Evolutionary conservation across 2,329 filamentous ascomycete species (phyloP).

Genomic region (Arthrobotrys iridis): DNA sequence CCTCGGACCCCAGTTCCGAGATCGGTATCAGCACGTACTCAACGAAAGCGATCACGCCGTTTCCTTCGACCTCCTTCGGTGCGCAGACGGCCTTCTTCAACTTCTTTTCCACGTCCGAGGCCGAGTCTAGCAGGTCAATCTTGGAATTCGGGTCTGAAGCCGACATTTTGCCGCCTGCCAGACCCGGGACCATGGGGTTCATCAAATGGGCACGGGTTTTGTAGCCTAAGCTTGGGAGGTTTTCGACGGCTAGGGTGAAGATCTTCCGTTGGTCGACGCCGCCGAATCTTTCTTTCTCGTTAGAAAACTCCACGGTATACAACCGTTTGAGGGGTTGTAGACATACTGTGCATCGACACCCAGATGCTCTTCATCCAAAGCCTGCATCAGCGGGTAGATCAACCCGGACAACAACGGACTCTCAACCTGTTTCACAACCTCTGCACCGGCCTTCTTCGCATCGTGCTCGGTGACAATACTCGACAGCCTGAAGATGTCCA

Average conservation of each 20-base stretch:
- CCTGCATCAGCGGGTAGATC: conserved; percentile 87
- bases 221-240: conserved; percentile 86
- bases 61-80: conserved; percentile 80
- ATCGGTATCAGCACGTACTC: conserved; percentile 87
- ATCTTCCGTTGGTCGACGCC: conserved; percentile 89
- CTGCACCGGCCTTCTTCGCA: conserved; percentile 88
- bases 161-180: conserved; percentile 66
- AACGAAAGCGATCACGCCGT: conserved; percentile 85
- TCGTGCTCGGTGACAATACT: conserved; percentile 78
- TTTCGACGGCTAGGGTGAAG: conserved; percentile 84
- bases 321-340: neutral
- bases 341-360: conserved; percentile 80
- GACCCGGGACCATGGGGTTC: conserved; percentile 89
- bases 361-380: conserved; percentile 88
- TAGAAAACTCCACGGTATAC: neutral
- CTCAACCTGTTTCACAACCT: conserved; percentile 90
- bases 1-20: conserved; percentile 68
- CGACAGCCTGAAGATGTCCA: conserved; percentile 85
- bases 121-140: conserved; percentile 87
- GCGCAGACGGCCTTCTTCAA: conserved; percentile 83
- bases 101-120: conserved; percentile 81
- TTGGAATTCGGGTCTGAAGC: conserved; percentile 73
- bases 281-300: conserved; percentile 49
- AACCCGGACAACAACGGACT: conserved; percentile 79
- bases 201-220: conserved; percentile 77